A percentile compares a stretch with the other conserved stretches of the same genome.
phyloP scores from a whole-genome alignment of 1,284 basidiomycete species.

The Tilletia caries region DNA sequence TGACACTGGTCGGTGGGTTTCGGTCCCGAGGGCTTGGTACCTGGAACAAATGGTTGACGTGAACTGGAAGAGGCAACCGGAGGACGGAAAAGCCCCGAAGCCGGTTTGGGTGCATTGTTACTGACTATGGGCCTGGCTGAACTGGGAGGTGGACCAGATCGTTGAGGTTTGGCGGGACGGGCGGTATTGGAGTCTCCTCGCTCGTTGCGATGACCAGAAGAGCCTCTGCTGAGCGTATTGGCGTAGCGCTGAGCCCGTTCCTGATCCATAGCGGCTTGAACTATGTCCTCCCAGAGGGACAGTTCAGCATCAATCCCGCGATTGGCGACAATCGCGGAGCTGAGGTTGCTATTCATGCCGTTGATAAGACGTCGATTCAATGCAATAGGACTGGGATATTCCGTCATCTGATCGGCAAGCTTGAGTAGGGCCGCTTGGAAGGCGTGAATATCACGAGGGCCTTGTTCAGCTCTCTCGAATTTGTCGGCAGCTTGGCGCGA shows the following conservation, averaged over 20 bases:
- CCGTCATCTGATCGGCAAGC: slow-evolving; percentile 1
- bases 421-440: background rate
- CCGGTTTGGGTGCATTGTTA: too few species aligned
- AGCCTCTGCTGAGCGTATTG: background rate
- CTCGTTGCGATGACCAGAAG: background rate
- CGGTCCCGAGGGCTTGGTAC: background rate
- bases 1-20: slow-evolving; percentile 2
- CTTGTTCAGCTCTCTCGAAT: slow-evolving; percentile 3
- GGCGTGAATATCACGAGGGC: background rate
- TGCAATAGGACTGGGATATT: background rate
- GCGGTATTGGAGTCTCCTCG: background rate
- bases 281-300: background rate
- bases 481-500: slow-evolving; percentile 7
- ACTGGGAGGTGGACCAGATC: too few species aligned
- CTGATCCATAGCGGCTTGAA: slow-evolving; percentile 7
- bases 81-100: too few species aligned
- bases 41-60: background rate
- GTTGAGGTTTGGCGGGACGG: too few species aligned
- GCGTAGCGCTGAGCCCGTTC: background rate
- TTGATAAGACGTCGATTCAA: background rate
- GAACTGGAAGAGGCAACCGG: background rate
- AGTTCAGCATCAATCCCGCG: background rate
- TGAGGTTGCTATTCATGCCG: background rate
- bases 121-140: too few species aligned
- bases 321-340: background rate